A percentile compares a stretch with the other conserved stretches of the same genome.
Evolutionary conservation across 805 yeast genomes (phyloP).

Genomic region (Kazachstania psychrophila): DNA sequence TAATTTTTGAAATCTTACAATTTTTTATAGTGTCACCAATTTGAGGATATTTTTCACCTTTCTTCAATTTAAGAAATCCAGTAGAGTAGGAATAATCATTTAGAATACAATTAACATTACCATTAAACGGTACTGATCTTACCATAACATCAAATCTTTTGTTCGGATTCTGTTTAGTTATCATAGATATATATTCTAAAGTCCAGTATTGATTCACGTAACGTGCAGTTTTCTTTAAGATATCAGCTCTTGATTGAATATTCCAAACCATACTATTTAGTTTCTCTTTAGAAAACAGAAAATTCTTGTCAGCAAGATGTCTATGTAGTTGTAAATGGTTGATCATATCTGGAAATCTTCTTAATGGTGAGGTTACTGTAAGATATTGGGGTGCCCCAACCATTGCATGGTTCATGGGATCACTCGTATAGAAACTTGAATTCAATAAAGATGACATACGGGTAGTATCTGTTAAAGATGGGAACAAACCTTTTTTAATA

Average conservation of each 20-base stretch:
- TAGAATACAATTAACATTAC: constrained; percentile 27
- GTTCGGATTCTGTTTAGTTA: constrained; percentile 7
- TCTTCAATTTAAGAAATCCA: constrained; percentile 25
- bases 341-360: constrained; percentile 72
- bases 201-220: constrained; percentile 33
- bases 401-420: constrained; percentile 46
- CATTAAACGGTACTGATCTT: constrained; percentile 35
- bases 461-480: constrained; percentile 35
- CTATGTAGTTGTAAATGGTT: constrained; percentile 70
- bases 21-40: constrained; percentile 38
- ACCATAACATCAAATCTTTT: constrained; percentile 31
- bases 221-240: constrained; percentile 27
- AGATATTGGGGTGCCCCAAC: constrained; percentile 56
- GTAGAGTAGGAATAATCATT: constrained; percentile 24
- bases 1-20: constrained; percentile 35
- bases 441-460: constrained; percentile 39
- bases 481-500: constrained; percentile 13
- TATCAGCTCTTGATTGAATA: constrained; percentile 37
- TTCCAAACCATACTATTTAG: constrained; percentile 34
- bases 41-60: constrained; percentile 23
- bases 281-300: constrained; percentile 28
- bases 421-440: constrained; percentile 42
- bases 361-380: constrained; percentile 80
- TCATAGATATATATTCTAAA: constrained; percentile 20
- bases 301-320: constrained; percentile 23